Evolutionary conservation across 805 yeast genomes (phyloP).

Genomic region (Kodamaea kaohsiungensis): DNA sequence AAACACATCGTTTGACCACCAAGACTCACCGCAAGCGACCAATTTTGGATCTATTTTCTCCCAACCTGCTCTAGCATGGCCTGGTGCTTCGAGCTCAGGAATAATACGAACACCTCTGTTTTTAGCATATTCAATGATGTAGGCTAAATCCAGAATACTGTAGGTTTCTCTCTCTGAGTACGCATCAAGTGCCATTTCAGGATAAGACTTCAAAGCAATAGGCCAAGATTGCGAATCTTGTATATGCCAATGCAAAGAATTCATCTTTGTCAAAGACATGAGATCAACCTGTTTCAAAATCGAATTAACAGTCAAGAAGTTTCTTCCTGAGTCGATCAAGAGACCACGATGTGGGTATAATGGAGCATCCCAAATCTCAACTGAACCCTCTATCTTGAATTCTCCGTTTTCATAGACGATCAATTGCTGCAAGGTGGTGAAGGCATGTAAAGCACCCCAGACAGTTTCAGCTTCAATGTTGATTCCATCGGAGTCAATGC

Average conservation of each 20-base stretch:
- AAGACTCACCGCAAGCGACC: constrained; percentile 31
- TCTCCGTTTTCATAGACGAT: constrained; percentile 27
- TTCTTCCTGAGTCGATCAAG: constrained; percentile 40
- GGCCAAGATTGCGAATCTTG: constrained; percentile 46
- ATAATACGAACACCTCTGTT: constrained; percentile 40
- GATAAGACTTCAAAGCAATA: constrained; percentile 27
- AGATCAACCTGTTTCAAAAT: constrained; percentile 38
- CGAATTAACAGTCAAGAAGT: constrained; percentile 27
- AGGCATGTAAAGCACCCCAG: constrained; percentile 46
- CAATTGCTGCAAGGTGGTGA: constrained; percentile 42
- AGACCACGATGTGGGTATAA: constrained; percentile 39
- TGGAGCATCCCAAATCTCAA: constrained; percentile 36
- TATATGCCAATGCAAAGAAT: constrained; percentile 43
- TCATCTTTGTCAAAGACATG: constrained; percentile 40
- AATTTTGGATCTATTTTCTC: constrained; percentile 28
- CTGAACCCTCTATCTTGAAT: constrained; percentile 33
- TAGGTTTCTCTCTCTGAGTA: constrained; percentile 33
- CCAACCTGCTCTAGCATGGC: constrained; percentile 45
- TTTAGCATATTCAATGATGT: constrained; percentile 32
- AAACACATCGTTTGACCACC: constrained; percentile 27
- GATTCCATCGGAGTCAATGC: constrained; percentile 17
- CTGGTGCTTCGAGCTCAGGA: constrained; percentile 46
- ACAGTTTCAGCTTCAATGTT: constrained; percentile 30
- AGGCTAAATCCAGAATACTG: constrained; percentile 24
- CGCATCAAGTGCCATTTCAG: constrained; percentile 41